Percentiles rank a stretch among this genome's conserved stretches.
Evolutionary conservation across 345 rosid genomes (phyloP).

Genomic region (Toxicodendron radicans): DNA sequence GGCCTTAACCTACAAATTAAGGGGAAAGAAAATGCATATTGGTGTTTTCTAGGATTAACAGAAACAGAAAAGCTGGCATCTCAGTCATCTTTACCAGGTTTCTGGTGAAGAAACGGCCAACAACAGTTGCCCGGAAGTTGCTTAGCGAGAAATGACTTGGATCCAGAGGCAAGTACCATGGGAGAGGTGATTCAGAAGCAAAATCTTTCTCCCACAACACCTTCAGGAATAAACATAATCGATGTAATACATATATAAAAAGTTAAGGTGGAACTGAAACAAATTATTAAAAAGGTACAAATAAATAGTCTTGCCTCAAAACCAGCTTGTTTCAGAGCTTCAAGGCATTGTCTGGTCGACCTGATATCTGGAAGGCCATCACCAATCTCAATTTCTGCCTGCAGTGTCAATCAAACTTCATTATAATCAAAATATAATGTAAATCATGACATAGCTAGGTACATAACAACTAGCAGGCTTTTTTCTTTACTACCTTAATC

Average conservation of each 20-base stretch:
- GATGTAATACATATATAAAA: too few species aligned
- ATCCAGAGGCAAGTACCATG: slow-evolving; percentile 88
- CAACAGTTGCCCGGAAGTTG: slow-evolving; percentile 76
- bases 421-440: not conserved
- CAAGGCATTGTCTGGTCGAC: slow-evolving; percentile 68
- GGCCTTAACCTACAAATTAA: slow-evolving; percentile 58
- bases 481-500: slow-evolving; percentile 57
- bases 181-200: slow-evolving; percentile 63
- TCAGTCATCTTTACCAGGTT: slow-evolving; percentile 62
- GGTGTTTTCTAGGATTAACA: not conserved
- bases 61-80: not conserved
- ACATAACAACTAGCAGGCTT: not conserved
- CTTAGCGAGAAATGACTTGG: slow-evolving; percentile 67
- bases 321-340: slow-evolving; percentile 87
- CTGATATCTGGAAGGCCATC: slow-evolving; percentile 97
- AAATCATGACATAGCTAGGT: not conserved
- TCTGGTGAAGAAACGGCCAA: slow-evolving; percentile 73
- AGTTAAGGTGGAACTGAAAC: not conserved
- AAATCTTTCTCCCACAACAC: slow-evolving; percentile 86
- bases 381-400: slow-evolving; percentile 94
- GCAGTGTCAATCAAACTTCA: slow-evolving; percentile 12
- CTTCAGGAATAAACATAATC: slow-evolving; percentile 28
- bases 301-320: slow-evolving; percentile 62
- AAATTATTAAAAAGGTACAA: not conserved
- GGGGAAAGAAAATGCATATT: not conserved